Conservation (phyloP, 345 rosid genomes). For the Salix brachista region DNA sequence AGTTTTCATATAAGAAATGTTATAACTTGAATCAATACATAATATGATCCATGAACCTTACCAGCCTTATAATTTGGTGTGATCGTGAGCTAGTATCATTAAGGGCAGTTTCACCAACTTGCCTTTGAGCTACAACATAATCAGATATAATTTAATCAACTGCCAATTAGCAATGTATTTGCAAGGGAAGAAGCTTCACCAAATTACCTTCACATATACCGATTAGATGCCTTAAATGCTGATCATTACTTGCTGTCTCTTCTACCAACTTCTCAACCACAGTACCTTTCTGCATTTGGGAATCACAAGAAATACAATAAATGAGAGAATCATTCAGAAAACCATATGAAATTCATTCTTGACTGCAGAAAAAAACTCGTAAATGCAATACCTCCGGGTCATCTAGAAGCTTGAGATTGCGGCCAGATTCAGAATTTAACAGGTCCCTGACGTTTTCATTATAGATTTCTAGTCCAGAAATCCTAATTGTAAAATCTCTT, state of each 20-base stretch:
- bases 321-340: not conserved
- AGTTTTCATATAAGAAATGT: conserved; percentile 6
- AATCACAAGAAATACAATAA: conserved; percentile 12
- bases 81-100: conserved; percentile 97
- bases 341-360: not conserved
- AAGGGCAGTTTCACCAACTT: conserved; percentile 98
- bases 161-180: not conserved
- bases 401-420: conserved; percentile 92
- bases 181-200: not conserved
- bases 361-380: not conserved
- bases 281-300: conserved; percentile 77
- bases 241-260: conserved; percentile 73
- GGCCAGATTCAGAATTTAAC: conserved; percentile 85
- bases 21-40: not conserved
- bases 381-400: conserved; percentile 83
- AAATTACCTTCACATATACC: conserved; percentile 85
- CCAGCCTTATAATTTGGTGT: conserved; percentile 97
- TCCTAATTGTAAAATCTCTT: conserved; percentile 88
- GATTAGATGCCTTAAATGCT: conserved; percentile 78
- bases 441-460: conserved; percentile 94
- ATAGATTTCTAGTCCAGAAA: conserved; percentile 94
- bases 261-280: conserved; percentile 94
- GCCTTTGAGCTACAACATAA: conserved; percentile 77
- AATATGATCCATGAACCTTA: conserved; percentile 26
- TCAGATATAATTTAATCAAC: conserved; percentile 18